Base-by-base conservation (phyloP, 305 asterid genomes). In the Rubia peregrina region DNA sequence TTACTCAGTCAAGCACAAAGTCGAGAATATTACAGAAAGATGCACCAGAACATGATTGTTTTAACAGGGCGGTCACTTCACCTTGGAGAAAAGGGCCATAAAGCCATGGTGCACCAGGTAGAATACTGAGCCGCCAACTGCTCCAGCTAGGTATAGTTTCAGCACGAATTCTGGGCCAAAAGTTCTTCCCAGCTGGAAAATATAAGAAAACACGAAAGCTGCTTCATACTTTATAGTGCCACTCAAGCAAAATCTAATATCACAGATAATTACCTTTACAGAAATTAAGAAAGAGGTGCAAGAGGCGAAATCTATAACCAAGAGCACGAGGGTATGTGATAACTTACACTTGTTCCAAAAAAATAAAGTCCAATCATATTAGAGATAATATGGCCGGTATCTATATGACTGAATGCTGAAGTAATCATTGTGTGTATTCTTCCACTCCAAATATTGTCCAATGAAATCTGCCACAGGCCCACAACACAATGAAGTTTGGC, bases 341-440 rank as follows among this genome's bases (percentile, higher is more conserved):
- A 80, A 74, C 96, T 90, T 88, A 94, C 99, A 74, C 89, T 87
- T 69, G 61, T 73, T 67, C 99, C 99, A 61, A 91, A 90, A 77
- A 89, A 89, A 84, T 88, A 91, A 79, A 94, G 91, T 49, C 96
- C 97, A 26, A 89, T 24, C 96, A 94, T 91, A 77, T 94, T 94
- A 22, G 85, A 69, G 44, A 83, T 42, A 46, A 94, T 80, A 83
- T 94, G 96, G 75, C 80, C 68, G 41, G 59, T 6, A 36, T 88
- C 95, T 1, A 9, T 60, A 68, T 94, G 99, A 79, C 99, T 94
- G 86, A 94, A 91, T 0, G 99, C 99, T 33, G 80, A 79, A 59
- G 99, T 91, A 76, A 94, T 73, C 81, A 91, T 59, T 11, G 99
- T 91, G 85, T 94, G 98, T 68, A 89, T 13, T 71, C 90, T 90